phyloP scores from a whole-genome alignment of 2,329 filamentous ascomycete genomes.

The Madurella fahalii region DNA sequence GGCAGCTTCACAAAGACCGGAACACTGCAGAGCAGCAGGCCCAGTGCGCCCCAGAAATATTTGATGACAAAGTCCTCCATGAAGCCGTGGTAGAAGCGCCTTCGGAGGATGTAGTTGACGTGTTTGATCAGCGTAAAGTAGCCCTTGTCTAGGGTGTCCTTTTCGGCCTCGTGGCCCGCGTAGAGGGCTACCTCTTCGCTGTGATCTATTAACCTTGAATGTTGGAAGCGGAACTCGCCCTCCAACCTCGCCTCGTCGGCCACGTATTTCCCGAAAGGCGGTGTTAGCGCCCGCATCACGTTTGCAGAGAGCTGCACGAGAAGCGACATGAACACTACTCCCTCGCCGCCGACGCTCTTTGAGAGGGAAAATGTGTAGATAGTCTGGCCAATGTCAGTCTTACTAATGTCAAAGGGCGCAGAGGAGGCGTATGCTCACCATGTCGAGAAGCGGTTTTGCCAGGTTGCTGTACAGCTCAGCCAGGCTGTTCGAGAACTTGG shows the following conservation, averaged over 20 bases:
- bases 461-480: constrained; percentile 95
- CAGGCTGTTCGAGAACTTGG: constrained; percentile 91
- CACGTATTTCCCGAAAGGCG: constrained; percentile 95
- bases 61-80: constrained; percentile 99
- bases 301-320: constrained; percentile 90
- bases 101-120: constrained; percentile 88
- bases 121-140: constrained; percentile 99
- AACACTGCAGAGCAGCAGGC: constrained; percentile 85
- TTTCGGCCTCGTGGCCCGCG: constrained; percentile 86
- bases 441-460: constrained; percentile 89
- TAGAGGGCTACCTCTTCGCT: constrained; percentile 94
- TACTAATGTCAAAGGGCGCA: neutral
- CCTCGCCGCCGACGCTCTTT: constrained; percentile 91
- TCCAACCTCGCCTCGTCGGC: constrained; percentile 92
- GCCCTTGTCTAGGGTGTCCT: constrained; percentile 93
- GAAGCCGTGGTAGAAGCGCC: constrained; percentile 93
- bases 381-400: constrained; percentile 41
- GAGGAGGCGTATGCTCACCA: constrained; percentile 50
- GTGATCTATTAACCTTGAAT: constrained; percentile 91
- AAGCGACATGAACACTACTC: constrained; percentile 90
- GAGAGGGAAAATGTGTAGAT: constrained; percentile 96
- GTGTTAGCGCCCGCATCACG: constrained; percentile 89
- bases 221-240: constrained; percentile 93
- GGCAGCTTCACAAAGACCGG: constrained; percentile 95
- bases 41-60: constrained; percentile 96